These are phyloP conservation scores for Eustoma russellianum DNA, from an alignment of 257 asterid species.

Conservation along the genomic window DNA sequence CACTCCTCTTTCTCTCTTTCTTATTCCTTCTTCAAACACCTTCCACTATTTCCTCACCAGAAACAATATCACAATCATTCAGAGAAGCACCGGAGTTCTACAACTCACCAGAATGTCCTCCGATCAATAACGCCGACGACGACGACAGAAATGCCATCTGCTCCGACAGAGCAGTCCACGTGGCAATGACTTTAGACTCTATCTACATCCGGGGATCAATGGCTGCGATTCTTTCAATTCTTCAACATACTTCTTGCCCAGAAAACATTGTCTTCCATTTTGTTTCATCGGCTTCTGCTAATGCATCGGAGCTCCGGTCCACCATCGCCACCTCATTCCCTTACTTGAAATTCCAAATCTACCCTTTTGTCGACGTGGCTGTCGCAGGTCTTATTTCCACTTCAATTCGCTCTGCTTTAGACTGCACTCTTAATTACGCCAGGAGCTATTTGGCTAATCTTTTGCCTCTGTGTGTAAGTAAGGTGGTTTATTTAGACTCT, in stretches of 20 bases:
- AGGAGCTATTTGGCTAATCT: constrained; percentile 73
- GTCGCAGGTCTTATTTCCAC: constrained; percentile 79
- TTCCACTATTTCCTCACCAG: constrained; percentile 2
- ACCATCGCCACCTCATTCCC: constrained; percentile 62
- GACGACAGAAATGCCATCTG: constrained; percentile 19
- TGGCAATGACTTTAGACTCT: constrained; percentile 81
- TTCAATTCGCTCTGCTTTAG: constrained; percentile 91
- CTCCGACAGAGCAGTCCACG: constrained; percentile 50
- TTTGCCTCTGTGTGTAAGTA: constrained; percentile 60
- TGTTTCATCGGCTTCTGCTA: constrained; percentile 54
- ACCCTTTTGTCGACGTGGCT: constrained; percentile 42
- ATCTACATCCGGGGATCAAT: constrained; percentile 84
- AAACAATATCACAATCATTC: constrained; percentile 26
- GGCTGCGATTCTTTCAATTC: constrained; percentile 78
- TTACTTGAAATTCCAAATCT: constrained; percentile 50
- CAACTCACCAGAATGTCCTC: constrained; percentile 54
- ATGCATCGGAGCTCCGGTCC: constrained; percentile 33
- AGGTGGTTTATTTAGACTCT: constrained; percentile 79
- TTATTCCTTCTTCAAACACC: constrained; percentile 8
- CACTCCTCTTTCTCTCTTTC: constrained; percentile 19
- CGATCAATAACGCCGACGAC: constrained; percentile 5
- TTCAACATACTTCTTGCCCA: constrained; percentile 88
- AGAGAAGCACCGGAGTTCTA: constrained; percentile 89
- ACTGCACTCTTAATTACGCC: constrained; percentile 89
- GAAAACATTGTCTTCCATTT: constrained; percentile 64